Conservation (phyloP, 495 filamentous ascomycete species). For the Tetracladium marchalianum region DNA sequence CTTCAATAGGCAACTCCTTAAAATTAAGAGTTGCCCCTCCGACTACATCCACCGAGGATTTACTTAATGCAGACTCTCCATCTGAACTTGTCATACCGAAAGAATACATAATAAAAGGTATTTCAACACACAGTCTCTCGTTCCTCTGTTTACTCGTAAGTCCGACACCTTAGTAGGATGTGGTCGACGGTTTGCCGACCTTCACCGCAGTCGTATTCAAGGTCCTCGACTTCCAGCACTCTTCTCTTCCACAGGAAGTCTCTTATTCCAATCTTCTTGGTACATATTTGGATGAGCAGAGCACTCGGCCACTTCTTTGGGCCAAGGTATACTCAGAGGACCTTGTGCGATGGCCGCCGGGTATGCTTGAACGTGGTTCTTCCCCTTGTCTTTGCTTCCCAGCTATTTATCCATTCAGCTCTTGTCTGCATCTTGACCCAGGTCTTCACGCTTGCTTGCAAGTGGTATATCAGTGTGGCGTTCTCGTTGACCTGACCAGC, state of each 20-base stretch:
- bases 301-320: conserved; percentile 10
- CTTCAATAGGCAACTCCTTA: too few relatives aligned
- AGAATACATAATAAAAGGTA: too few relatives aligned
- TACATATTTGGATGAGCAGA: conserved; percentile 12
- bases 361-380: neutral
- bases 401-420: too few relatives aligned
- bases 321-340: neutral
- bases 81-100: too few relatives aligned
- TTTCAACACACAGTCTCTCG: neutral
- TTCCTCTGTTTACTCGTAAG: neutral
- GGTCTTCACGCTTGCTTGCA: neutral
- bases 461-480: neutral
- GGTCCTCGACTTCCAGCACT: conserved; percentile 10
- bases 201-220: conserved; percentile 10
- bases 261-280: conserved; percentile 16
- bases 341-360: neutral
- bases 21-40: too few relatives aligned
- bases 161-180: conserved; percentile 9
- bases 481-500: neutral
- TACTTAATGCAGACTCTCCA: too few relatives aligned
- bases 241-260: conserved; percentile 14
- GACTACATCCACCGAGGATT: too few relatives aligned
- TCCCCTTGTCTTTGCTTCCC: too few relatives aligned
- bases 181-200: conserved; percentile 10
- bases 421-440: too few relatives aligned